Base-by-base conservation (phyloP, 2,329 filamentous ascomycete species). In the Coniochaeta prunicola region DNA sequence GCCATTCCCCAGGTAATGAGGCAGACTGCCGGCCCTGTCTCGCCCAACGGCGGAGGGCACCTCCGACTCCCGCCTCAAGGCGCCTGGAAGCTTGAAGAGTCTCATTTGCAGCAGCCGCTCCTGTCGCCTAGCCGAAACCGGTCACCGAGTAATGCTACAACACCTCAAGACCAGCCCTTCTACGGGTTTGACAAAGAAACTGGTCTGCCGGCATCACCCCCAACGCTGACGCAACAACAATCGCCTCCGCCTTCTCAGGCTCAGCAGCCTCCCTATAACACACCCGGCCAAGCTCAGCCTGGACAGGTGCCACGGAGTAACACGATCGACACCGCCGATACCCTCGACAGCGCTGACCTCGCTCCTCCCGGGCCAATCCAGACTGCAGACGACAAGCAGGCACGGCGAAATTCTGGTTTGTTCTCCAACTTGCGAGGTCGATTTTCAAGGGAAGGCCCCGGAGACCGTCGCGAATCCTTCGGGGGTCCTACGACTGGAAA, bases 71-170 rank as follows among this genome's bases (percentile, higher is more conserved):
- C 54, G 3, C 54, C 54, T 30, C 77, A 76, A 0, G 75, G 75
- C 0, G 72, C 73, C 19, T 85, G 82, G 81, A 80, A 77, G 56
- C 68, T 81, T 6, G 76, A 84, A 62, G 80, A 83, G 68, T 84
- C 82, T 10, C 75, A 80, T 59, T 70, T 85, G 36, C 70, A 76
- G 1, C 76, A 81, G 61, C 82, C 82, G 28, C 71, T 84, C 7
- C 70, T 76, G 19, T 66, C 71, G 4, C 67, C 72, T 3, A 71
- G 73, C 33, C 71, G 72, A 21, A 71, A 73, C 50, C 70, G 72
- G 12, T 71, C 71, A 10, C 65, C 70, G 0, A 68, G 66, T 54
- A 67, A 63, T 33, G 55, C 68, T 19, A 33, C 62, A 21, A 59
- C 40, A 40, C 56, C 53, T 30, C 62, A 69, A 31, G 60, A 68